Base-by-base conservation (phyloP, 129 eudicot genomes). In the Oenanthe sinensis region DNA sequence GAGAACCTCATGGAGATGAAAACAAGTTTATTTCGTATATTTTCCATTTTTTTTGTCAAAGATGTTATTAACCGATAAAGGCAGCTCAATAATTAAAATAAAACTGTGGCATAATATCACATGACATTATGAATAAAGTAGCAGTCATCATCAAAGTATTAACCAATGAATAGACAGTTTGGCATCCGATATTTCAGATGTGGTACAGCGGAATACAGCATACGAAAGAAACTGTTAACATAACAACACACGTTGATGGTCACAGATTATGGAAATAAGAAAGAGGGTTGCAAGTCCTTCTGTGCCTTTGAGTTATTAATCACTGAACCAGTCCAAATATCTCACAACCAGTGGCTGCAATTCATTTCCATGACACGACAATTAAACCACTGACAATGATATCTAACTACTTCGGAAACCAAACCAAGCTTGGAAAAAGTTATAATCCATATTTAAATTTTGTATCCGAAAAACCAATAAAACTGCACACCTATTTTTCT, bases 301-400 rank as follows among this genome's bases (percentile, higher is more conserved):
- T 2, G 45, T 14, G 20, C 19, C 39, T 47, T 33, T 19, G 7
- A 24, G 60, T 28, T 36, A 42, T 4, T 74, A 74, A 45, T 46
- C 14, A 46, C n/a, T 75, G 63, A 48, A 75, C 14, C n/a, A 26
- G 63, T 75, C 37, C 33, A 48, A 75, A 75, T 30, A 49, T 75
- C 39, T 8, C 33, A 75, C 45, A 75, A 28, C 78, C n/a, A 28
- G 30, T 9, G 68, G 33, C 47, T 36, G 58, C 33, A 52, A 37
- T 50, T 52, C 79, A 46, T 45, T 50, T 33, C 50, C 79, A 50
- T 75, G 16, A 75, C 24, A 49, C 6, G 47, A 50, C 47, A 49
- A 11, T 67, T 50, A 54, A 50, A 55, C 9, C 37, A 42, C n/a
- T 58, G 71, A n/a, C 50, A 40, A 77, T 26, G 40, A 58, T 40